Percentiles rank a stretch among this genome's conserved stretches.
These are phyloP conservation scores for Malassezia restricta DNA, from an alignment of 1,284 basidiomycete genomes.

Conservation along the genomic window DNA sequence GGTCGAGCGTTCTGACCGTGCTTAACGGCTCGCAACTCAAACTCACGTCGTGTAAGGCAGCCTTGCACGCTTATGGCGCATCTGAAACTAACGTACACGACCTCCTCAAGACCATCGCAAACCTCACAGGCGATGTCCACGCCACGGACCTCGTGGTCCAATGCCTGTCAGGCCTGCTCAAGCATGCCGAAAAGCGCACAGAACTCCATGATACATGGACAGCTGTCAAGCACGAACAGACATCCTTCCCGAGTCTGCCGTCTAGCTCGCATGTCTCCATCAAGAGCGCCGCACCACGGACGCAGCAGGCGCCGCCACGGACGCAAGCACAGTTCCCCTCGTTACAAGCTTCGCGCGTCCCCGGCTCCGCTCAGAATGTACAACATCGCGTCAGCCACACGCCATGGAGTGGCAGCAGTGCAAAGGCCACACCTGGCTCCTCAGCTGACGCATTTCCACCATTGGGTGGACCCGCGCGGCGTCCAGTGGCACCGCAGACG, in stretches of 20 bases:
- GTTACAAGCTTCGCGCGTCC: constrained; percentile 18
- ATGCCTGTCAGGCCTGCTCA: constrained; percentile 51
- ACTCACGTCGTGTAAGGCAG: constrained; percentile 63
- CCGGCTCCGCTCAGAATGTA: constrained; percentile 20
- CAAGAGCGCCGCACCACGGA: constrained; percentile 53
- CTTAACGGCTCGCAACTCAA: constrained; percentile 59
- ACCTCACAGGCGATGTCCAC: constrained; percentile 56
- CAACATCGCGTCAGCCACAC: constrained; percentile 1
- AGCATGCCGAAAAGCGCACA: constrained; percentile 66
- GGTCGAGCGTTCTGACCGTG: constrained; percentile 58
- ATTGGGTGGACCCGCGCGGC: constrained; percentile 2
- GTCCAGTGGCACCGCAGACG: background rate
- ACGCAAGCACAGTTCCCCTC: constrained; percentile 28
- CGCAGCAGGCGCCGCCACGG: constrained; percentile 13
- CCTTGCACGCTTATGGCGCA: constrained; percentile 65
- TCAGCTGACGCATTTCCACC: constrained; percentile 8
- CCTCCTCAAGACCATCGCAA: constrained; percentile 74
- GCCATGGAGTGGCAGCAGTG: background rate
- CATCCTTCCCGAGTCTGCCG: constrained; percentile 44
- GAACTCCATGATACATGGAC: constrained; percentile 67
- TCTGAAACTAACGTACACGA: constrained; percentile 71
- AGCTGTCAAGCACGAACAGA: constrained; percentile 51
- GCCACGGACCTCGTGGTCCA: constrained; percentile 56
- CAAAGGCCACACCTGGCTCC: background rate
- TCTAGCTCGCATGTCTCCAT: constrained; percentile 55